These are phyloP conservation scores for Prototheca stagnorum DNA, from an alignment of 163 green algal genomes.

Conservation along the genomic window DNA sequence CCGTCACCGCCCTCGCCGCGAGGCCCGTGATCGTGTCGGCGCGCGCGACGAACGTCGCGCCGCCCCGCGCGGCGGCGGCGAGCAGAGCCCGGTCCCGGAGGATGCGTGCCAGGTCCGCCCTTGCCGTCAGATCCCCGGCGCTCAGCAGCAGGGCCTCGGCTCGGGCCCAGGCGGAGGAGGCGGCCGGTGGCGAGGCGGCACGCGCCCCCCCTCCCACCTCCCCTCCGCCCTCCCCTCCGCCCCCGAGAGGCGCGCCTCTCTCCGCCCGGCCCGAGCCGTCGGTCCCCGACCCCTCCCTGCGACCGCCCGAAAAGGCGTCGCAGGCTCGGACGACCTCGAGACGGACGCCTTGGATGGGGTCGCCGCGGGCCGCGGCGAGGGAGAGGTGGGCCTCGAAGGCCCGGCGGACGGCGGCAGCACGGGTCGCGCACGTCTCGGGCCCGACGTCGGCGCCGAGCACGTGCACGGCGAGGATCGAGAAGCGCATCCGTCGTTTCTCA, in stretches of 20 bases:
- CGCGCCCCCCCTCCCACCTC: no score
- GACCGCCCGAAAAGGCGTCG: no score
- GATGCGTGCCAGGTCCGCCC: conserved; percentile 30
- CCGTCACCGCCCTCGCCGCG: conserved; percentile 29
- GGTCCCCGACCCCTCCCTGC: no score
- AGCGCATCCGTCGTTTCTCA: conserved; percentile 12
- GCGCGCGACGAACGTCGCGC: conserved; percentile 24
- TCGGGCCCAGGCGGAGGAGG: no score
- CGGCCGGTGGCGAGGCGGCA: no score
- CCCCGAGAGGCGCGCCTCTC: no score
- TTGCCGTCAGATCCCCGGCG: conserved; percentile 35
- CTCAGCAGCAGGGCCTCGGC: conserved; percentile 10
- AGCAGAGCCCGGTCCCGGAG: conserved; percentile 32
- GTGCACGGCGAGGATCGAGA: conserved; percentile 23
- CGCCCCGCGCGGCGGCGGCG: conserved; percentile 7
- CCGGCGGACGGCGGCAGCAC: not conserved
- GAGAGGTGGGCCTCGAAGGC: not conserved
- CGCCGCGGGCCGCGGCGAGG: not conserved
- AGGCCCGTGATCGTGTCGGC: conserved; percentile 29
- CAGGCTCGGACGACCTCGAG: no score
- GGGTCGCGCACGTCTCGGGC: not conserved
- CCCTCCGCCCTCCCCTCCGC: no score
- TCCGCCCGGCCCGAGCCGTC: no score
- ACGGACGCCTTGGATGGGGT: no score
- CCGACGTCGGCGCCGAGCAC: conserved; percentile 16